Conservation (phyloP, 306 rosid genomes). For the Acacia confusa region DNA sequence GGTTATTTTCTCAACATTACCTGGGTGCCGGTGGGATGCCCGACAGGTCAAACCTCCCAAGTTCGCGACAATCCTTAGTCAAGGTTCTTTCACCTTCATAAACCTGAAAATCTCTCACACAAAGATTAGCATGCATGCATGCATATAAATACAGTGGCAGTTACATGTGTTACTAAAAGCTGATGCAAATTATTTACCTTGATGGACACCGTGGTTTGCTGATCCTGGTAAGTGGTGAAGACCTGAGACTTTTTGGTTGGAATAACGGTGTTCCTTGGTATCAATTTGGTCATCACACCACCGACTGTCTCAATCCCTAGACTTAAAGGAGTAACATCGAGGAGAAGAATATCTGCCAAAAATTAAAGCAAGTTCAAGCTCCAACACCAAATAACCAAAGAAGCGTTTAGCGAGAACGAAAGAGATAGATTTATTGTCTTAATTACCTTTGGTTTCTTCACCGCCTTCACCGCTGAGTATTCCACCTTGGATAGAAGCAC, state of each 20-base stretch:
- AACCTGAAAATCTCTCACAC: slow-evolving; percentile 29
- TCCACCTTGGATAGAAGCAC: slow-evolving; percentile 63
- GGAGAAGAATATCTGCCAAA: slow-evolving; percentile 42
- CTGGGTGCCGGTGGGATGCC: slow-evolving; percentile 68
- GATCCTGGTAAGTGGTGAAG: slow-evolving; percentile 60
- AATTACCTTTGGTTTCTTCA: slow-evolving; percentile 39
- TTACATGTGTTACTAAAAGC: background rate
- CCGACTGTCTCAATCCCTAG: slow-evolving; percentile 62
- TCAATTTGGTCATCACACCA: slow-evolving; percentile 63
- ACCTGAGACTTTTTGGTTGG: slow-evolving; percentile 56
- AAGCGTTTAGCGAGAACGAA: background rate
- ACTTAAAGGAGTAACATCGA: slow-evolving; percentile 58
- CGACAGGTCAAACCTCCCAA: slow-evolving; percentile 46
- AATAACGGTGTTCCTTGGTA: slow-evolving; percentile 55
- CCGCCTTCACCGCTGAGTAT: slow-evolving; percentile 55
- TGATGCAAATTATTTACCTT: slow-evolving; percentile 24
- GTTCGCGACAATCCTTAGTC: slow-evolving; percentile 56
- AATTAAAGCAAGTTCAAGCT: background rate
- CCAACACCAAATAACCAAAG: background rate
- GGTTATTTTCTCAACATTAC: slow-evolving; percentile 20
- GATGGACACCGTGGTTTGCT: slow-evolving; percentile 54
- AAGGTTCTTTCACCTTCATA: slow-evolving; percentile 57
- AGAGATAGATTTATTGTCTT: background rate
- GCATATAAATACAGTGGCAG: background rate
- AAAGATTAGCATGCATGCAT: background rate